phyloP scores from a whole-genome alignment of 169 alveolate species.

The Plasmodium blacklocki region DNA sequence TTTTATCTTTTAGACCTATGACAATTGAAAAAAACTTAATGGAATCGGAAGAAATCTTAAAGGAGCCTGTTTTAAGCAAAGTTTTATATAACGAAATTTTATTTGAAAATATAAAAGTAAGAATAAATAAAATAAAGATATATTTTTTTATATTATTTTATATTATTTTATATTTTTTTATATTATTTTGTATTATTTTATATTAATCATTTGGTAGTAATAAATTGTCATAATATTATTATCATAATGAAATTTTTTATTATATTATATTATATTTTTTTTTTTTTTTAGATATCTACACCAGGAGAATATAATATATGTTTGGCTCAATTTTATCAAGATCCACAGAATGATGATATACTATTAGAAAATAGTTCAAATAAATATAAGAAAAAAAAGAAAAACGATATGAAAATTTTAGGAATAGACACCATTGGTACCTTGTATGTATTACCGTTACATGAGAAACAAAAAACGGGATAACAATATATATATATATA shows the following conservation, averaged over 20 bases:
- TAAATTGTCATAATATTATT: no score
- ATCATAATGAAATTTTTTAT: background rate
- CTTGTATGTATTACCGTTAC: conserved; percentile 36
- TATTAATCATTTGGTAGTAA: background rate
- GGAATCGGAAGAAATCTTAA: conserved; percentile 26
- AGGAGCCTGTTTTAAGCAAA: conserved; percentile 33
- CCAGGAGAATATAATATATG: conserved; percentile 51
- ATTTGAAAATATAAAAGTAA: conserved; percentile 37
- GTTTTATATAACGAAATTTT: conserved; percentile 27
- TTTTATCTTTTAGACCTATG: conserved; percentile 10
- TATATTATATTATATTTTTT: background rate
- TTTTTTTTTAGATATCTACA: conserved; percentile 7
- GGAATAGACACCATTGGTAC: conserved; percentile 47
- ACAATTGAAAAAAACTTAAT: conserved; percentile 21
- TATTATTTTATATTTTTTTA: background rate
- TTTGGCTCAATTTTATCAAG: conserved; percentile 32
- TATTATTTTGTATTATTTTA: background rate
- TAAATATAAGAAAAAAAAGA: conserved; percentile 15
- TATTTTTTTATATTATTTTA: background rate
- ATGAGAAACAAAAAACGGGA: background rate
- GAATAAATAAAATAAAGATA: background rate
- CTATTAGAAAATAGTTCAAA: conserved; percentile 17
- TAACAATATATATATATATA: background rate
- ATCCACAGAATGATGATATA: conserved; percentile 17
- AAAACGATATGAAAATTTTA: conserved; percentile 22